phyloP scores from a whole-genome alignment of 2,329 filamentous ascomycete species.

The Aspergillaceae sp. region DNA sequence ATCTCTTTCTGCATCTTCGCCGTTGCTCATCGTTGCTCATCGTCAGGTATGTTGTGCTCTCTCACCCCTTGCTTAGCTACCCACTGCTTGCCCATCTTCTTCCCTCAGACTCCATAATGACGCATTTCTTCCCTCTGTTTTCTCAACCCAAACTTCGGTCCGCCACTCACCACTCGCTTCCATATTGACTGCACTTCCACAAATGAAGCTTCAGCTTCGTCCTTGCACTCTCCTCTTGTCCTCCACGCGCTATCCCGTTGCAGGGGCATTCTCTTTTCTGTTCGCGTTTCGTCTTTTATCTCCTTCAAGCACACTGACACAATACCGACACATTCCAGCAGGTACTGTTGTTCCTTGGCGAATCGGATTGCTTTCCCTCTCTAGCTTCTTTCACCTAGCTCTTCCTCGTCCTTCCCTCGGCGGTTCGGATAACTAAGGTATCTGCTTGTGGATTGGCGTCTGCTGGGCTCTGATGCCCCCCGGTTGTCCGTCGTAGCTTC shows the following conservation, averaged over 20 bases:
- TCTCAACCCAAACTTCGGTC: too few relatives aligned
- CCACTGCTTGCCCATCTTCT: not conserved
- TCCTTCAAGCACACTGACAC: conserved; percentile 4
- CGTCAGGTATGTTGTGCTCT: not conserved
- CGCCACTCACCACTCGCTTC: too few relatives aligned
- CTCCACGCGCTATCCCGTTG: conserved; percentile 8
- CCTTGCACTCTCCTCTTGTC: conserved; percentile 4
- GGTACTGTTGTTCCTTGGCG: conserved; percentile 6
- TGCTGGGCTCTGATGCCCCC: not conserved
- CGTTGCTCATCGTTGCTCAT: conserved; percentile 3
- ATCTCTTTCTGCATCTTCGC: conserved; percentile 6
- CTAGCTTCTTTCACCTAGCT: not conserved
- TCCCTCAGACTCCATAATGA: conserved; percentile 23
- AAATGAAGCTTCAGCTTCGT: too few relatives aligned
- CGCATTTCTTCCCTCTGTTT: conserved; percentile 22
- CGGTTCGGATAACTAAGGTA: not conserved
- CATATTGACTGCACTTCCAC: too few relatives aligned
- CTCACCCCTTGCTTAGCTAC: conserved; percentile 2
- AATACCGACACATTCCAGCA: conserved; percentile 5
- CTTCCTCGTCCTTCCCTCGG: not conserved
- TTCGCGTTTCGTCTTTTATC: conserved; percentile 11
- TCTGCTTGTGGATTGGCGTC: not conserved
- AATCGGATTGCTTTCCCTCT: conserved; percentile 18
- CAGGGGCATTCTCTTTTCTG: conserved; percentile 1
- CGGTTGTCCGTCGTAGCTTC: conserved; percentile 8